Evolutionary conservation across 352 stramenopile genomes (phyloP).

Genomic region (Phytophthora pistaciae): DNA sequence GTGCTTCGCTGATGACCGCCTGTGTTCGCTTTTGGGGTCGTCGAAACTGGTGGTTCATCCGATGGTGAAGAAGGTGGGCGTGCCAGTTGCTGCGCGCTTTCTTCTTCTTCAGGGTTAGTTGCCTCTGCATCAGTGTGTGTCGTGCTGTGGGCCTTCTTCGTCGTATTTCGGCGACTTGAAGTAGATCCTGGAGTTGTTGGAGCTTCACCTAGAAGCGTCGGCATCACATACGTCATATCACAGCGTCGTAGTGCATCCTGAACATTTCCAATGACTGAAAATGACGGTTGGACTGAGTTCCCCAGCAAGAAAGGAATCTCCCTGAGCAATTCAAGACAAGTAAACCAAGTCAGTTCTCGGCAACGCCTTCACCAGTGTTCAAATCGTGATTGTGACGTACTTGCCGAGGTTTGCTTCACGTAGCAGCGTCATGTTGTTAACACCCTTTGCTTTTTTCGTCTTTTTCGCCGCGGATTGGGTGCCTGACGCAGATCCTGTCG

Average conservation of each 20-base stretch:
- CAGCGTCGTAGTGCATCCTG: conserved; percentile 79
- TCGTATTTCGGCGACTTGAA: not conserved
- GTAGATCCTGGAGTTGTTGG: conserved; percentile 7
- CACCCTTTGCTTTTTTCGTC: conserved; percentile 46
- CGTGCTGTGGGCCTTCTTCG: not conserved
- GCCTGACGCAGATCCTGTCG: conserved; percentile 11
- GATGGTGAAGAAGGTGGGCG: not conserved
- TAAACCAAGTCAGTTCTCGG: not conserved
- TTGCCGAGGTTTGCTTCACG: conserved; percentile 74
- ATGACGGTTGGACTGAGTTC: conserved; percentile 62
- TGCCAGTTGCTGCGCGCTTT: not conserved
- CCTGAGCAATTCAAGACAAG: conserved; percentile 29
- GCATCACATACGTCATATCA: conserved; percentile 62
- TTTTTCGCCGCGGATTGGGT: conserved; percentile 33
- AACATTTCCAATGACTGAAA: conserved; percentile 77
- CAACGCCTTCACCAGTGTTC: no score
- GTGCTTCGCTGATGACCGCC: not conserved
- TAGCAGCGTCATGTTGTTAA: conserved; percentile 71
- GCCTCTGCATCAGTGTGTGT: not conserved
- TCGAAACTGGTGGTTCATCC: not conserved
- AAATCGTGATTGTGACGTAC: conserved; percentile 34
- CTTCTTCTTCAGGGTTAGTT: conserved; percentile 12
- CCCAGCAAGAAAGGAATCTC: conserved; percentile 77
- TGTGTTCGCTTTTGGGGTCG: conserved; percentile 13
- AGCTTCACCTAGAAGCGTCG: conserved; percentile 23